Evolutionary conservation across 345 rosid genomes (phyloP), one percentile per base, ranked within the genome.

Genomic region (Bretschneidera sinensis): DNA sequence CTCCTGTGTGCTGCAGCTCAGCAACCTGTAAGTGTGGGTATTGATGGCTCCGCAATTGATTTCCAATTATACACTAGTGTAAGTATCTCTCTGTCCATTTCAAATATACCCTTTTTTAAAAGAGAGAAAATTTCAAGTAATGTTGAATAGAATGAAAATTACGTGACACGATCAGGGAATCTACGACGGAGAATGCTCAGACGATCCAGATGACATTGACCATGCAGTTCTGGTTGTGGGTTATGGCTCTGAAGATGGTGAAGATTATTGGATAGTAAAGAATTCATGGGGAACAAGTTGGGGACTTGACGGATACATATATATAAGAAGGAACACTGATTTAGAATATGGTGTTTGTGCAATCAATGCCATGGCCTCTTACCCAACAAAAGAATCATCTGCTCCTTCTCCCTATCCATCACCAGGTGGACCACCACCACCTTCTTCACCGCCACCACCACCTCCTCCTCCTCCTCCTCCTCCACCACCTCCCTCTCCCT

Each of bases 251-350:
- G 83, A 88, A 74, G 67, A 51, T 2, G 76, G 51, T 24, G 85
- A 84, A 59, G 79, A 85, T n/a, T 91, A 88, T 51, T 91, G 96
- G 98, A 81, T 91, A 5, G 90, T 80, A 65, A 88, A 78, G 64
- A 88, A 91, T 58, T 91, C 95, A 0, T 85, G 95, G 91, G 95
- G 95, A 21, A 81, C 90, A 14, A 75, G 66, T 7, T 87, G 95
- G 95, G 95, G 95, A 13, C 55, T 80, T 2, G 70, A 77, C 0
- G 91, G 88, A 19, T 87, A 85, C 43, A 75, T 87, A 48, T 75
- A 79, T 50, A 14, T 87, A 5, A 62, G 25, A 34, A 83, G 95
- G 57, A 64, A 79, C 70, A 63, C 74, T 16, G 43, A 51, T 22
- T 48, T 71, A 21, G 11, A 45, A 8, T 74, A 80, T 52, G 95